Conservation (phyloP, 345 rosid genomes). For the Dimocarpus longan region DNA sequence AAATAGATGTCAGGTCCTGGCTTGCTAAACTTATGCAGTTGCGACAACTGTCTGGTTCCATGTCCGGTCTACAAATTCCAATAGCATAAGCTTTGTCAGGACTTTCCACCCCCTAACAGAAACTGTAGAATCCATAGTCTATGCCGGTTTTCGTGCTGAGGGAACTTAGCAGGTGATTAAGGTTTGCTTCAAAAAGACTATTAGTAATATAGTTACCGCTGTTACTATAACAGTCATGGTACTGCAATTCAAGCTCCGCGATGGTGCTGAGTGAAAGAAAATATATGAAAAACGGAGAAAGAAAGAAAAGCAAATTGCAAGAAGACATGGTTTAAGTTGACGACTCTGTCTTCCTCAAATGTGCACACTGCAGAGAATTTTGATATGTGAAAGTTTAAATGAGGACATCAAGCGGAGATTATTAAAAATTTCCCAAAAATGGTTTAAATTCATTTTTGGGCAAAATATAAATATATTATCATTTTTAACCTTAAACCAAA, state of each 20-base stretch:
- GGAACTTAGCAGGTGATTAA: slow-evolving; percentile 12
- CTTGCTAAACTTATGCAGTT: not conserved
- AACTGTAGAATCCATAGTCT: slow-evolving; percentile 12
- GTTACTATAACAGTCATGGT: not conserved
- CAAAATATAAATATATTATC: too few relatives aligned
- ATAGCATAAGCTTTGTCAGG: slow-evolving; percentile 1
- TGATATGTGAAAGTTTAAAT: not conserved
- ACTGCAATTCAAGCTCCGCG: not conserved
- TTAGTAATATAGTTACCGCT: not conserved
- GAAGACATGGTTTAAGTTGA: not conserved
- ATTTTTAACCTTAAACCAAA: too few relatives aligned
- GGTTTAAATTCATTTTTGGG: too few relatives aligned
- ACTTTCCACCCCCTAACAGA: not conserved
- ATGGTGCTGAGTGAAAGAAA: not conserved
- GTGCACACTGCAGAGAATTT: not conserved
- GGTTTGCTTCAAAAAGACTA: slow-evolving; percentile 10
- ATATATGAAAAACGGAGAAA: not conserved
- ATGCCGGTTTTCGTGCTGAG: not conserved
- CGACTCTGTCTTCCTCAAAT: not conserved
- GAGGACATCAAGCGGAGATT: too few relatives aligned
- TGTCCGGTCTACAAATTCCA: slow-evolving; percentile 18
- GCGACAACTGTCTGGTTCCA: slow-evolving; percentile 11
- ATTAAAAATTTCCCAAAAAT: too few relatives aligned
- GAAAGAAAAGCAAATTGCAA: slow-evolving; percentile 4
- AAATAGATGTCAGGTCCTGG: not conserved